phyloP scores from a whole-genome alignment of 2,329 filamentous ascomycete species.

The Alternaria solani region DNA sequence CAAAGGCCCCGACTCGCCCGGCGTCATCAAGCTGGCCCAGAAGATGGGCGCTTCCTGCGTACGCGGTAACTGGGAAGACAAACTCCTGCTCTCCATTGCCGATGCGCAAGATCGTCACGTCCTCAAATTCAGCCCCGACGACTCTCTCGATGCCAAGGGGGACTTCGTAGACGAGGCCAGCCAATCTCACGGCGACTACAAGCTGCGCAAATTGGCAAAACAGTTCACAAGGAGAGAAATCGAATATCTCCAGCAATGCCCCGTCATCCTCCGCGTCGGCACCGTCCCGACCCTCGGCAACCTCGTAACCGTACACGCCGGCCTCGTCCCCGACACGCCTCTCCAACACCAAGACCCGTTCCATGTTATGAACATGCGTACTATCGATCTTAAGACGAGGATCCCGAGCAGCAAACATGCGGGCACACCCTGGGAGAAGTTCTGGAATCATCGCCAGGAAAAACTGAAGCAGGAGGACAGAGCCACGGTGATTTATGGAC shows the following conservation, averaged over 20 bases:
- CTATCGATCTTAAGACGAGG: slow-evolving; percentile 70
- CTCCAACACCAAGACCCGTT: slow-evolving; percentile 77
- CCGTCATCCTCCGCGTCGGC: slow-evolving; percentile 81
- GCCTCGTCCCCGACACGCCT: slow-evolving; percentile 77
- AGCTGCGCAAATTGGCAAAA: slow-evolving; percentile 63
- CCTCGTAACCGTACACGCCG: slow-evolving; percentile 83
- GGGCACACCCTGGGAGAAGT: slow-evolving; percentile 73
- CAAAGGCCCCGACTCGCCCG: slow-evolving; percentile 81
- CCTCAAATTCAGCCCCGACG: slow-evolving; percentile 38
- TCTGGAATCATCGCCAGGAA: slow-evolving; percentile 58
- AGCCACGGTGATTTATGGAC: slow-evolving; percentile 71
- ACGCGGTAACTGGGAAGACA: slow-evolving; percentile 92
- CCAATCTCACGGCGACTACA: slow-evolving; percentile 45
- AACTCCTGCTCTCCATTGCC: slow-evolving; percentile 73
- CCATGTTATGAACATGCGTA: slow-evolving; percentile 92
- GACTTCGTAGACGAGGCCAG: slow-evolving; percentile 41
- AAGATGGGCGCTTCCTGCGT: slow-evolving; percentile 79
- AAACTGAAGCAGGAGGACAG: slow-evolving; percentile 50
- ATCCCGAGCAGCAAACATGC: slow-evolving; percentile 60
- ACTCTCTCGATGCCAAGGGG: slow-evolving; percentile 40
- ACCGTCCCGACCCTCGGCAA: slow-evolving; percentile 66
- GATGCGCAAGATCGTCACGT: slow-evolving; percentile 41
- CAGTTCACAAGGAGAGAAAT: slow-evolving; percentile 68
- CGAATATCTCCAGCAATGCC: slow-evolving; percentile 73
- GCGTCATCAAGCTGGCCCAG: slow-evolving; percentile 79